Evolutionary conservation across 139 green algal species (phyloP), one percentile per base, ranked within the genome.

Genomic region (Zygnema circumcarinatum): DNA sequence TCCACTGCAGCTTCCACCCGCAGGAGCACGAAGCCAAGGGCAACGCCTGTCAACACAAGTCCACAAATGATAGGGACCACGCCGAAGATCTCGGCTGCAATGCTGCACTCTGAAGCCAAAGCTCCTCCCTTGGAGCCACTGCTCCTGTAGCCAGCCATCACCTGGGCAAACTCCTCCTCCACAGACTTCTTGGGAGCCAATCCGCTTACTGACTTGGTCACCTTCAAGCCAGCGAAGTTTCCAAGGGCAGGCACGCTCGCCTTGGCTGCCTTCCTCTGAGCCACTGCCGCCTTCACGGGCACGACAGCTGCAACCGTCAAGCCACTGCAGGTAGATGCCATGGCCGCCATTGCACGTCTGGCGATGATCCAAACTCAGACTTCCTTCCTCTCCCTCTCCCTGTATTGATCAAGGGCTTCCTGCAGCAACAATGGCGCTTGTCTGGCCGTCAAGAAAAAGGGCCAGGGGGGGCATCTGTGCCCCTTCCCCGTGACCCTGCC

Each of bases 11-110:
- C 83, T 38, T 89, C 83, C 21, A 89, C 83, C 32, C 83, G 35
- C 29, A 89, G 73, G 35, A 89, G 83, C 11, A 89, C 40, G 39
- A 89, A 89, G 38, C 83, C 83, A 38, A 89, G 31, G 7, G 83
- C 83, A 42, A 89, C 52, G 2, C 83, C 83, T 1, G 16, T 76
- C 32, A 89, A 62, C 35, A 74, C 42, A 20, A 89, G 39, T 25
- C 73, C 73, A 21, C 40, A 62, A 21, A 89, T 89, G 29, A 84
- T 67, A 21, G 83, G 83, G 0, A 84, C 38, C 11, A 89, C 38
- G 2, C 25, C 74, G 72, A 85, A 40, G 29, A 89, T 85, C 73
- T 89, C 83, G 11, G 33, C 75, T 32, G 33, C 83, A 41, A 89
- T 40, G 38, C 39, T 35, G 25, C 38, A 69, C 38, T 68, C 82